Base-by-base conservation (phyloP, 2,329 filamentous ascomycete genomes). In the Calonectria hongkongensis region DNA sequence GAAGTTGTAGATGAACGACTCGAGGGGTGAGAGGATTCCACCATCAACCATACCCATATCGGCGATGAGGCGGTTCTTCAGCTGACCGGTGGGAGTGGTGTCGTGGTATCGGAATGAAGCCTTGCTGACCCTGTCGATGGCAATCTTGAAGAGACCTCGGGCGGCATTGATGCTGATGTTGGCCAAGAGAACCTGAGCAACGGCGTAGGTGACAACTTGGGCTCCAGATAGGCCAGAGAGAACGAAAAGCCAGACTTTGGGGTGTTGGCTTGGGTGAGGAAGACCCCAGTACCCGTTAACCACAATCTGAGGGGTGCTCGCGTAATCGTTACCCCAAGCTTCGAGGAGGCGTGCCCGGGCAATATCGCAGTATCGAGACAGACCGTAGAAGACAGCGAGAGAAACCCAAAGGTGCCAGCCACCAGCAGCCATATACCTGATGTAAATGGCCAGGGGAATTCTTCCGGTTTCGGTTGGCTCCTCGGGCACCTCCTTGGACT, bases 101-200 rank as follows among this genome's bases (percentile, higher is more conserved):
- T 98, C 96, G 85, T 98, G 97, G 83, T 96, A 98, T 1, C 95
- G 92, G 84, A 98, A 98, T 0, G 93, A 96, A 0, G 95, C 94
- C 78, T 92, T 90, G 80, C 93, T 93, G 63, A 98, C 94, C 65
- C 90, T 90, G 2, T 89, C 85, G 84, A 98, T 91, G 25, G 95
- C 94, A 47, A 91, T 88, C 73, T 87, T 87, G 83, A 98, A 98
- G 63, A 98, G 89, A 8, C 88, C 86, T 77, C 93, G 94, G 0
- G 94, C 94, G 0, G 95, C 94, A 39, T 90, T 90, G 81, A 97
- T 96, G 27, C 95, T 91, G 74, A 98, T 94, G n/a, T 93, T 86
- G 15, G 96, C 88, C 79, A 96, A 90, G 39, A 94, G 87, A 7
- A 92, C 83, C 73, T 94, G 92, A 0, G 91, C 91, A 10, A 92